Percentiles rank a stretch among this genome's conserved stretches.
phyloP scores from a whole-genome alignment of 2,329 filamentous ascomycete species.

The Penicillium verrucosum region DNA sequence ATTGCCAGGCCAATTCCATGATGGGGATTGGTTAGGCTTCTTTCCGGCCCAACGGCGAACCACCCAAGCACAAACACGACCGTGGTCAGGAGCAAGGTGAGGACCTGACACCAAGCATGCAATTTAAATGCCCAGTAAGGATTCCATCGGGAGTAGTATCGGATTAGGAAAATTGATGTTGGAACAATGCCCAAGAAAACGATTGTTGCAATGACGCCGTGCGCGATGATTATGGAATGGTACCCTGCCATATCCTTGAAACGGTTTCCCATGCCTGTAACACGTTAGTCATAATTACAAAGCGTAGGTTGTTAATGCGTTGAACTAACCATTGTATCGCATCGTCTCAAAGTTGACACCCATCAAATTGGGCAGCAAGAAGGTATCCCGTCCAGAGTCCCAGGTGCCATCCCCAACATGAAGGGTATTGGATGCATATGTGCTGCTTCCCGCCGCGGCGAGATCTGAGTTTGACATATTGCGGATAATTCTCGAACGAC shows the following conservation, averaged over 20 bases:
- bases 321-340: slow-evolving; percentile 60
- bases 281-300: slow-evolving; percentile 18
- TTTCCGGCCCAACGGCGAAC: slow-evolving; percentile 59
- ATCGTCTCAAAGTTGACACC: slow-evolving; percentile 65
- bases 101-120: slow-evolving; percentile 62
- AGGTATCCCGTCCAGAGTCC: slow-evolving; percentile 60
- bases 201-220: slow-evolving; percentile 59
- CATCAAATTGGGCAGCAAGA: slow-evolving; percentile 62
- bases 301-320: not conserved
- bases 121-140: slow-evolving; percentile 56
- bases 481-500: slow-evolving; percentile 3
- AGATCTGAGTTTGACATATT: slow-evolving; percentile 42
- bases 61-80: slow-evolving; percentile 61
- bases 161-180: slow-evolving; percentile 57
- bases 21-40: slow-evolving; percentile 63
- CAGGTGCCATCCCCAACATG: slow-evolving; percentile 66
- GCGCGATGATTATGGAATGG: slow-evolving; percentile 56
- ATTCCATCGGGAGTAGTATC: slow-evolving; percentile 57
- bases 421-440: slow-evolving; percentile 60
- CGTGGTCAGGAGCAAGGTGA: slow-evolving; percentile 59
- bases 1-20: slow-evolving; percentile 65
- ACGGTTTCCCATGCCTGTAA: slow-evolving; percentile 62
- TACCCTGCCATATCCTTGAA: slow-evolving; percentile 60
- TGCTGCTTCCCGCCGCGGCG: slow-evolving; percentile 58
- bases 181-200: slow-evolving; percentile 61